Percentiles rank a stretch among this genome's conserved stretches.
phyloP scores from a whole-genome alignment of 768 basidiomycete genomes.

The Fomitopsis pulvina region DNA sequence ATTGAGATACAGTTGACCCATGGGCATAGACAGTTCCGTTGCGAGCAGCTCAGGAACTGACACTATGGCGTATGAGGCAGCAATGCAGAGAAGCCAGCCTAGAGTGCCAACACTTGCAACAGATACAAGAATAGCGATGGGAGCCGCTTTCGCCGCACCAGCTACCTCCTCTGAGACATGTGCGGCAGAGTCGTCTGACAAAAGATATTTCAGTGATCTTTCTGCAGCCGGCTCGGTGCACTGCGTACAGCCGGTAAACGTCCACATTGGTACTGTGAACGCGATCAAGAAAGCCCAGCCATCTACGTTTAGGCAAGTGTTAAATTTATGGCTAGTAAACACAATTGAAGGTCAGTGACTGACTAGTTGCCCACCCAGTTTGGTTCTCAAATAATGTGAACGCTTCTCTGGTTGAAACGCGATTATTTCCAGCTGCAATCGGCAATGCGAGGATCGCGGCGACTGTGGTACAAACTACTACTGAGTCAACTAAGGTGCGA shows the following conservation, averaged over 20 bases:
- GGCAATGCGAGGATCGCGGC: conserved; percentile 55
- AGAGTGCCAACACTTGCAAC: conserved; percentile 49
- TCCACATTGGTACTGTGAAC: conserved; percentile 75
- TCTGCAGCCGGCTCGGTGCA: no score
- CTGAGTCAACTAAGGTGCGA: no score
- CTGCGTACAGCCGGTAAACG: conserved; percentile 63
- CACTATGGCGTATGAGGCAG: conserved; percentile 53
- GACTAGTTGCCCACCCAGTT: conserved; percentile 58
- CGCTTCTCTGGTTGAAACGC: conserved; percentile 56
- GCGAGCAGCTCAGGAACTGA: conserved; percentile 47
- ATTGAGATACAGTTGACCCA: conserved; percentile 65
- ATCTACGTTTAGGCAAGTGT: conserved; percentile 34
- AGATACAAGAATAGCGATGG: conserved; percentile 60
- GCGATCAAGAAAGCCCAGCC: conserved; percentile 68
- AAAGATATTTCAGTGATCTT: background rate
- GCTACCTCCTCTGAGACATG: conserved; percentile 70
- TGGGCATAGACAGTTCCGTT: conserved; percentile 49
- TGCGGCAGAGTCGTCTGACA: conserved; percentile 64
- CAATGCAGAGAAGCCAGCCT: conserved; percentile 58
- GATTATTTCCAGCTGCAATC: conserved; percentile 43
- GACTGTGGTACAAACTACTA: conserved; percentile 51
- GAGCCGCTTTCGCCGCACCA: conserved; percentile 55
- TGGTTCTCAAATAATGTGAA: conserved; percentile 67
- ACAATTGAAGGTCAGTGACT: conserved; percentile 10
- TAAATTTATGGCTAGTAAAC: background rate